Percentiles rank a stretch among this genome's conserved stretches.
Conservation (phyloP, 345 rosid species). For the Brassica juncea region DNA sequence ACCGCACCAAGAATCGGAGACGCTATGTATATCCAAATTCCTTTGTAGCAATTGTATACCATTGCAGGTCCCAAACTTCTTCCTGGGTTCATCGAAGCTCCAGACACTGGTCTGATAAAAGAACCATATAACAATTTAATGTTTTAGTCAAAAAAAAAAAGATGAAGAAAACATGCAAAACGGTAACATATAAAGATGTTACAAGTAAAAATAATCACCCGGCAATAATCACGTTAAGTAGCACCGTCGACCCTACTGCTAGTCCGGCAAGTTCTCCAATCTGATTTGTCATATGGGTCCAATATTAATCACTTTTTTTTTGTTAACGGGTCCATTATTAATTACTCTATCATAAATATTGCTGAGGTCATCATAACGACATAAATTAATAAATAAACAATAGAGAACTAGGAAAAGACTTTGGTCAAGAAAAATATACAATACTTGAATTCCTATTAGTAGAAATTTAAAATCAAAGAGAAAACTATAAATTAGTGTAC, state of each 20-base stretch:
- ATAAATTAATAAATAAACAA: neutral
- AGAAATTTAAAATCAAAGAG: neutral
- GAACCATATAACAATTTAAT: neutral
- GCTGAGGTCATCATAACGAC: neutral
- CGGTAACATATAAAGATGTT: neutral
- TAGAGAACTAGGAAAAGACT: neutral
- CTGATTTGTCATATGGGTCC: slow-evolving; percentile 40
- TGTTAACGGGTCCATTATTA: neutral
- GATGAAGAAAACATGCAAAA: neutral
- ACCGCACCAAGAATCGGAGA: slow-evolving; percentile 73
- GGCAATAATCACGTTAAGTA: slow-evolving; percentile 82
- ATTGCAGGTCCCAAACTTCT: slow-evolving; percentile 91
- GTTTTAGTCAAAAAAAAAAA: neutral
- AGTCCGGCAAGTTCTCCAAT: slow-evolving; percentile 96
- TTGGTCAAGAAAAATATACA: neutral
- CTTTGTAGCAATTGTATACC: slow-evolving; percentile 52
- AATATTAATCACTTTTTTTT: neutral
- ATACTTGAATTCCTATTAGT: neutral
- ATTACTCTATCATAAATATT: slow-evolving; percentile 4
- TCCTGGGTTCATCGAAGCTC: slow-evolving; percentile 93
- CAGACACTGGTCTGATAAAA: slow-evolving; percentile 63
- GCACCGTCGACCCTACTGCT: slow-evolving; percentile 83
- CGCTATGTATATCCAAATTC: slow-evolving; percentile 69
- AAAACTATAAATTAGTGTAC: neutral
- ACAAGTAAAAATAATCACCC: slow-evolving; percentile 52